Percentiles rank a stretch among this genome's conserved stretches.
These are phyloP conservation scores for Huntiella bhutanensis DNA, from an alignment of 2,329 filamentous ascomycete species.

Conservation along the genomic window DNA sequence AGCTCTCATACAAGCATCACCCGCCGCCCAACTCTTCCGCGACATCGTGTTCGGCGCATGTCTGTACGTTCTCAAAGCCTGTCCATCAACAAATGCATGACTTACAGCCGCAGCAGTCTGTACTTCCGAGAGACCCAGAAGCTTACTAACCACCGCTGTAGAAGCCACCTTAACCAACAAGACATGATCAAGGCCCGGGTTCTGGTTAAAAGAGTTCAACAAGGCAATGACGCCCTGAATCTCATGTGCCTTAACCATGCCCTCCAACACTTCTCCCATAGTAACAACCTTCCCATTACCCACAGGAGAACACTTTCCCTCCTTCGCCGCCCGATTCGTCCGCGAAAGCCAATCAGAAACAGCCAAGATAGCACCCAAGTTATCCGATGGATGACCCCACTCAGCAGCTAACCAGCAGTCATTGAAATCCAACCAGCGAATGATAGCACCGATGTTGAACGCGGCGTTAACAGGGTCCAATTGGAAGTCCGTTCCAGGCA, in stretches of 20 bases:
- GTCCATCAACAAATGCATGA: slow-evolving; percentile 94
- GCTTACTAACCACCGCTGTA: slow-evolving; percentile 81
- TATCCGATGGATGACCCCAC: slow-evolving; percentile 98
- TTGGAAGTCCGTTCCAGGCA: slow-evolving; percentile 82
- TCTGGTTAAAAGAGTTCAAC: slow-evolving; percentile 97
- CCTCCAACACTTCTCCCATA: slow-evolving; percentile 79
- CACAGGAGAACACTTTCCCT: slow-evolving; percentile 77
- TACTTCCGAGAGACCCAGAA: slow-evolving; percentile 74
- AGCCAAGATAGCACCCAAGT: slow-evolving; percentile 87
- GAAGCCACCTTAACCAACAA: slow-evolving; percentile 95
- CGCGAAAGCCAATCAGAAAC: slow-evolving; percentile 96
- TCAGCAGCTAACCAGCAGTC: slow-evolving; percentile 98
- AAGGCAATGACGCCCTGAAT: slow-evolving; percentile 94
- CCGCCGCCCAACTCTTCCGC: slow-evolving; percentile 95
- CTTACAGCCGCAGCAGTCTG: slow-evolving; percentile 92
- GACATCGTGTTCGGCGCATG: slow-evolving; percentile 99
- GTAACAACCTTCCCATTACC: slow-evolving; percentile 78
- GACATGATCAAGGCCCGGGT: slow-evolving; percentile 80
- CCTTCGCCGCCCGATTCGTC: slow-evolving; percentile 57
- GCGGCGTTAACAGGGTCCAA: slow-evolving; percentile 89
- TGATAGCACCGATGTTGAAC: slow-evolving; percentile 98
- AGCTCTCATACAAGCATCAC: slow-evolving; percentile 89
- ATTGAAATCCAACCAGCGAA: slow-evolving; percentile 99
- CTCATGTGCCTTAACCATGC: slow-evolving; percentile 98
- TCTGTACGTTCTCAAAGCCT: slow-evolving; percentile 88